These are phyloP conservation scores for Penicillium taxi DNA, from an alignment of 495 filamentous ascomycete genomes.

Conservation along the genomic window DNA sequence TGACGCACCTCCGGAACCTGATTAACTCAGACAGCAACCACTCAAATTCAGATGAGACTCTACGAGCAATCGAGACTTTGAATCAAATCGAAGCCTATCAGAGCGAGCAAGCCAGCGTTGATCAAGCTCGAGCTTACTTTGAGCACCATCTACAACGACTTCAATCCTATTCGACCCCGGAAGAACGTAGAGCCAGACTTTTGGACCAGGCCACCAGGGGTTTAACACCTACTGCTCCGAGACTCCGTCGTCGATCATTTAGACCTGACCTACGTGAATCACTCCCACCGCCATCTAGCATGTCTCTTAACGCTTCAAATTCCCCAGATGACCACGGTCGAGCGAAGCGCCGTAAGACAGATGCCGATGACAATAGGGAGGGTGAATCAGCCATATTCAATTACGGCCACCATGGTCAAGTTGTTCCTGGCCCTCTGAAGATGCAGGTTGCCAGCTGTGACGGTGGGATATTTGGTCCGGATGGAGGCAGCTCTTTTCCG, in stretches of 20 bases:
- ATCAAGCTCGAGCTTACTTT: slow-evolving; percentile 19
- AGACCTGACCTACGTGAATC: slow-evolving; percentile 18
- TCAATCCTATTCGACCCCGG: background rate
- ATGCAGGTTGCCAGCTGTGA: slow-evolving; percentile 89
- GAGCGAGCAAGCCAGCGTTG: slow-evolving; percentile 17
- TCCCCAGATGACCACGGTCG: slow-evolving; percentile 34
- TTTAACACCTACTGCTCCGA: slow-evolving; percentile 1
- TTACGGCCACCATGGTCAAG: slow-evolving; percentile 78
- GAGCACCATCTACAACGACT: slow-evolving; percentile 22
- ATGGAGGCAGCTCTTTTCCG: slow-evolving; percentile 51
- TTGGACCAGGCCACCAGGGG: background rate
- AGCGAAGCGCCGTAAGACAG: slow-evolving; percentile 68
- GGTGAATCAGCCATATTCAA: slow-evolving; percentile 53
- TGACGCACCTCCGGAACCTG: slow-evolving; percentile 37
- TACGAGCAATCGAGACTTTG: slow-evolving; percentile 32
- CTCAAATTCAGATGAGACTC: slow-evolving; percentile 33
- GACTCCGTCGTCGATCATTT: slow-evolving; percentile 9
- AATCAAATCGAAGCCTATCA: slow-evolving; percentile 31
- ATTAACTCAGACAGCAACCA: slow-evolving; percentile 29
- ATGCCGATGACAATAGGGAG: slow-evolving; percentile 48
- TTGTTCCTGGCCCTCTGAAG: slow-evolving; percentile 65
- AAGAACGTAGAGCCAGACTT: background rate
- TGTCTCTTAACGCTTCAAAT: slow-evolving; percentile 25
- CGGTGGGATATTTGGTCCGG: slow-evolving; percentile 63
- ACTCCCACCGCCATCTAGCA: slow-evolving; percentile 35